These are phyloP conservation scores for Meyerozyma carpophila DNA, from an alignment of 1,139 yeast genomes.

Conservation along the genomic window DNA sequence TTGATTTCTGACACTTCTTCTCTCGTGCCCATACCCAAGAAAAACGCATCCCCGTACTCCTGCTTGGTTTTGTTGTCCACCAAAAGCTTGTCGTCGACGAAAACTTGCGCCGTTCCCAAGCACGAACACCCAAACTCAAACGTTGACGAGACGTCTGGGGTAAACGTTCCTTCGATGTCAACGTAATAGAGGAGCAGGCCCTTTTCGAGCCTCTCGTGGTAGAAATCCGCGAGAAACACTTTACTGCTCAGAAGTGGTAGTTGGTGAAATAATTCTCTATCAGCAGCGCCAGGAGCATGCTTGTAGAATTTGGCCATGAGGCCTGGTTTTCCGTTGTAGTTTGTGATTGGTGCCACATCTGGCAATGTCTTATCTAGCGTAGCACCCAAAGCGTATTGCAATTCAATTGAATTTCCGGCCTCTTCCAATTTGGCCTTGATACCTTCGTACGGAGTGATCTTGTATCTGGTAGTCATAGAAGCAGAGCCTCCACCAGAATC, in stretches of 20 bases:
- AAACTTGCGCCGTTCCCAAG: conserved; percentile 50
- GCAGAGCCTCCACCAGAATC: conserved; percentile 55
- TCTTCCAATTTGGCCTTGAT: conserved; percentile 16
- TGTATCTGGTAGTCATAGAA: conserved; percentile 39
- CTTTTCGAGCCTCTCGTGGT: conserved; percentile 19
- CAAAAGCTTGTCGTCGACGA: conserved; percentile 44
- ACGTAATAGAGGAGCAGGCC: conserved; percentile 29
- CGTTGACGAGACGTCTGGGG: conserved; percentile 42
- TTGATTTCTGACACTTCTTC: conserved; percentile 37
- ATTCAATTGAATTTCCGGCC: conserved; percentile 9
- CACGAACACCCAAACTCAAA: conserved; percentile 49
- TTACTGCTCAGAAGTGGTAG: conserved; percentile 25
- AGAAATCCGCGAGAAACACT: conserved; percentile 46
- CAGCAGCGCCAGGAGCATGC: conserved; percentile 27
- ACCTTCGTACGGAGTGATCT: conserved; percentile 42
- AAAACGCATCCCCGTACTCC: conserved; percentile 40
- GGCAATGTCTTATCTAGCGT: conserved; percentile 25
- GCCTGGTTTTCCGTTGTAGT: conserved; percentile 36
- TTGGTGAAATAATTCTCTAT: conserved; percentile 34
- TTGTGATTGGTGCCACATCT: conserved; percentile 16
- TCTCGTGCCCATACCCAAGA: conserved; percentile 42
- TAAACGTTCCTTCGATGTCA: conserved; percentile 38
- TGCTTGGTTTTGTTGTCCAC: conserved; percentile 56
- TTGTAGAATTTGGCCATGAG: conserved; percentile 31
- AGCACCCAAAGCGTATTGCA: conserved; percentile 28